These are phyloP conservation scores for Citrus trifoliata DNA, from an alignment of 345 rosid species.

Conservation along the genomic window DNA sequence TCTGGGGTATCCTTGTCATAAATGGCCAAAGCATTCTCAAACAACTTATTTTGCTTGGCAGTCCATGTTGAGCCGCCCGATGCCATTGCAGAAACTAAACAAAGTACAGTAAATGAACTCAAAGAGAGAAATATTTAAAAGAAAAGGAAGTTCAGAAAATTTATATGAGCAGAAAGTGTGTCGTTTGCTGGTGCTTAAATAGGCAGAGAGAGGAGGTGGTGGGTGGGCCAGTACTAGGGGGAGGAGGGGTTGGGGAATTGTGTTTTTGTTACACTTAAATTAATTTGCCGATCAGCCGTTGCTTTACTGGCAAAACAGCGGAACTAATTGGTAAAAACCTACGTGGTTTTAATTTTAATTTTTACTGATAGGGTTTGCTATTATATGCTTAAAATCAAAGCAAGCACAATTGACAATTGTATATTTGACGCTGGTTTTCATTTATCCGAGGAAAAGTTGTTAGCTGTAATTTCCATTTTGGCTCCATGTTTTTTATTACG, in stretches of 20 bases:
- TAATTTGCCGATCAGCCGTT: constrained; percentile 5
- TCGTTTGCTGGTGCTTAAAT: constrained; percentile 24
- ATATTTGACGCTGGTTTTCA: neutral
- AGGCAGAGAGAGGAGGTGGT: neutral
- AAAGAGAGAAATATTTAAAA: neutral
- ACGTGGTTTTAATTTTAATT: constrained; percentile 5
- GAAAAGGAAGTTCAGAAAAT: neutral
- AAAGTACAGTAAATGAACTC: neutral
- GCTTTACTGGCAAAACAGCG: constrained; percentile 20
- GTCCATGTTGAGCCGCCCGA: constrained; percentile 39
- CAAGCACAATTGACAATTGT: neutral
- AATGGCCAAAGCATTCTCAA: constrained; percentile 49
- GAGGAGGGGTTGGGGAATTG: neutral
- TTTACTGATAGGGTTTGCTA: constrained; percentile 12
- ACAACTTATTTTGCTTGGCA: constrained; percentile 46
- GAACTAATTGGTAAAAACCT: neutral
- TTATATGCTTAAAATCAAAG: constrained; percentile 11
- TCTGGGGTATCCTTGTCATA: constrained; percentile 45
- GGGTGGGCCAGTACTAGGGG: neutral
- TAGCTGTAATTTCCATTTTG: neutral
- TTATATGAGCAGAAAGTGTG: constrained; percentile 11
- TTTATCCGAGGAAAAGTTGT: constrained; percentile 4
- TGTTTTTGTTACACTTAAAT: neutral
- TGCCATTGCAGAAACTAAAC: constrained; percentile 21
- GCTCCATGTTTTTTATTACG: neutral